phyloP scores from a whole-genome alignment of 2,329 filamentous ascomycete genomes.

The Ilyonectria mors-panacis region DNA sequence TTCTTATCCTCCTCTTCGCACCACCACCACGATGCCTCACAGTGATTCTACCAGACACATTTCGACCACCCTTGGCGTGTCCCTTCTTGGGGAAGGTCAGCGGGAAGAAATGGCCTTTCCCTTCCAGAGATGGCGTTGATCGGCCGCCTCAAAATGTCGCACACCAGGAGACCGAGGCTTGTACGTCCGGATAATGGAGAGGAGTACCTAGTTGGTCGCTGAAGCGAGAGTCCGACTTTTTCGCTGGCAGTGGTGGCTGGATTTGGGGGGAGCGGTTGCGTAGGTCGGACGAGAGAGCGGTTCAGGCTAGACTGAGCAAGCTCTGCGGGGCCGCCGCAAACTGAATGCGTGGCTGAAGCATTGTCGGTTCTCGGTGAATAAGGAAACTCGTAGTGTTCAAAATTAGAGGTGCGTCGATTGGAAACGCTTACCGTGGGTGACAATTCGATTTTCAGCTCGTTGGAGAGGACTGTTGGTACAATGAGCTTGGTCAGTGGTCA shows the following conservation, averaged over 20 bases:
- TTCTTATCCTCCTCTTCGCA: slow-evolving; percentile 91
- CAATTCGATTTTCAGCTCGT: slow-evolving; percentile 36
- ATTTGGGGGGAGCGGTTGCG: slow-evolving; percentile 45
- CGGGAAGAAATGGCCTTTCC: slow-evolving; percentile 82
- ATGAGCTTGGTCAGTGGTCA: slow-evolving; percentile 27
- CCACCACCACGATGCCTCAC: slow-evolving; percentile 95
- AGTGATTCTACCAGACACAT: slow-evolving; percentile 87
- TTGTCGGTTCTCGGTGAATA: slow-evolving; percentile 32
- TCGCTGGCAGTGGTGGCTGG: slow-evolving; percentile 41
- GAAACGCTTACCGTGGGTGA: slow-evolving; percentile 19
- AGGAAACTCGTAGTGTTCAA: slow-evolving; percentile 1
- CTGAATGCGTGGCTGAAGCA: slow-evolving; percentile 52
- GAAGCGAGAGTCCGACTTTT: slow-evolving; percentile 30
- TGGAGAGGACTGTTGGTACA: slow-evolving; percentile 29
- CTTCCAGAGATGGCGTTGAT: slow-evolving; percentile 97
- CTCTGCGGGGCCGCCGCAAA: slow-evolving; percentile 49
- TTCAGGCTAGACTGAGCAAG: slow-evolving; percentile 49
- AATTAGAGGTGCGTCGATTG: slow-evolving; percentile 34
- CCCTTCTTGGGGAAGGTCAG: slow-evolving; percentile 95
- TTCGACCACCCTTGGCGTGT: slow-evolving; percentile 92
- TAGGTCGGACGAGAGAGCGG: slow-evolving; percentile 49
- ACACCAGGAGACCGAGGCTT: slow-evolving; percentile 94
- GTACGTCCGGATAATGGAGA: slow-evolving; percentile 82
- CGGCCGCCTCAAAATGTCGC: slow-evolving; percentile 89
- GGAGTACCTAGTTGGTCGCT: slow-evolving; percentile 52